phyloP scores from a whole-genome alignment of 176 grass and related monocot species.

The Otatea glauca region DNA sequence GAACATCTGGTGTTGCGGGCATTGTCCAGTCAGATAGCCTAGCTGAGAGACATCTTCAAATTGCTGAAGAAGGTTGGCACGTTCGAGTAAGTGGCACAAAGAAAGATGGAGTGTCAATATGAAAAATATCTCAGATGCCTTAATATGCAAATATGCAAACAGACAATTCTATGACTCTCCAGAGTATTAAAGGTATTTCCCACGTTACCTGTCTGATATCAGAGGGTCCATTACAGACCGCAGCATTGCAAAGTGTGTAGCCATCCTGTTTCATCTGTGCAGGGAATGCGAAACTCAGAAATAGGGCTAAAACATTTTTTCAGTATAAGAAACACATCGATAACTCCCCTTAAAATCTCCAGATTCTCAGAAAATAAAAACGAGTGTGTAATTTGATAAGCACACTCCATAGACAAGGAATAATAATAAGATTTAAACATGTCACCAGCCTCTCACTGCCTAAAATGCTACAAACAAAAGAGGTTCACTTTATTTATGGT shows the following conservation, averaged over 20 bases:
- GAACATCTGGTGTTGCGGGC: constrained; percentile 8
- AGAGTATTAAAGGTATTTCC: background rate
- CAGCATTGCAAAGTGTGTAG: constrained; percentile 42
- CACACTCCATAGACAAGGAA: background rate
- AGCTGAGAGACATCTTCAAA: constrained; percentile 17
- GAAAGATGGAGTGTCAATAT: background rate
- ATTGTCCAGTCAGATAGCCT: constrained; percentile 30
- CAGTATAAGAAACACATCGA: background rate
- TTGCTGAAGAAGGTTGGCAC: constrained; percentile 24
- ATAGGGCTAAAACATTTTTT: background rate
- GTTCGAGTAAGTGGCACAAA: constrained; percentile 10
- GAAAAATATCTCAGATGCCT: background rate
- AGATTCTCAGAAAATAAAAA: background rate
- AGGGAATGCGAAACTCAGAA: constrained; percentile 10
- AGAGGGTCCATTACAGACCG: constrained; percentile 25
- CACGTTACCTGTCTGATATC: constrained; percentile 19
- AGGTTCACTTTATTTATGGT: background rate
- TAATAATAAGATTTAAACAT: constrained; percentile 6
- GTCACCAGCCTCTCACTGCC: background rate
- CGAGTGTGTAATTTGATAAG: background rate
- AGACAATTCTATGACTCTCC: background rate
- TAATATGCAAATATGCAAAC: background rate
- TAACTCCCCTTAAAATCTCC: background rate
- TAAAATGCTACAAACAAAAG: constrained; percentile 26
- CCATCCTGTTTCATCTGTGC: constrained; percentile 67